Percentiles rank a stretch among this genome's conserved stretches.
Evolutionary conservation across 2,329 filamentous ascomycete genomes (phyloP).

Genomic region (Phaeosphaeriaceae sp.): DNA sequence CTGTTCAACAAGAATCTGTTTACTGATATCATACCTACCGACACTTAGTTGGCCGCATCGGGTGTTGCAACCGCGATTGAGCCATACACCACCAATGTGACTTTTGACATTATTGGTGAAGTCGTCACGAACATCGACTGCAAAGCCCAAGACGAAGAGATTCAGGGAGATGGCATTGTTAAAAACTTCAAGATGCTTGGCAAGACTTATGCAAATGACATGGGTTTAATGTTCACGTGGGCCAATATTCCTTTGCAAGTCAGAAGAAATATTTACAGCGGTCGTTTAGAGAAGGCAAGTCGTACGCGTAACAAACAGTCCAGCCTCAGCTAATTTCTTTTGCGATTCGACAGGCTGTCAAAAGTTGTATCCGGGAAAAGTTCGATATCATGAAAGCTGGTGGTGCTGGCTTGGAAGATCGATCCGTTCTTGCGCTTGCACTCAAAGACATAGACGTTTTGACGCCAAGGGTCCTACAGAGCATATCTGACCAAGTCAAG

Average conservation of each 20-base stretch:
- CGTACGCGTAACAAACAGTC: background rate
- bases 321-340: background rate
- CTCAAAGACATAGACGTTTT: constrained; percentile 39
- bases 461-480: constrained; percentile 46
- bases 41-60: constrained; percentile 22
- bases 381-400: constrained; percentile 33
- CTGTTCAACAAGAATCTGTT: background rate
- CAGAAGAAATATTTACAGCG: constrained; percentile 28
- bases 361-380: constrained; percentile 33
- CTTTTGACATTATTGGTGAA: constrained; percentile 48
- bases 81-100: constrained; percentile 38
- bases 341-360: constrained; percentile 22
- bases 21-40: background rate
- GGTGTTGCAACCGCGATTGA: constrained; percentile 39
- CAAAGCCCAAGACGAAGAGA: constrained; percentile 33
- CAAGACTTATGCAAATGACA: constrained; percentile 27
- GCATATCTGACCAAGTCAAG: constrained; percentile 51
- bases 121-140: constrained; percentile 39
- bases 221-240: constrained; percentile 28
- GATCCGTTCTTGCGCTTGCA: constrained; percentile 45
- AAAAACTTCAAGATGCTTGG: constrained; percentile 30
- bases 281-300: constrained; percentile 24
- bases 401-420: constrained; percentile 30
- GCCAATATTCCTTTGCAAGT: constrained; percentile 28
- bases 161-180: constrained; percentile 33